phyloP scores from a whole-genome alignment of 257 asterid genomes.

The Petunia axillaris region DNA sequence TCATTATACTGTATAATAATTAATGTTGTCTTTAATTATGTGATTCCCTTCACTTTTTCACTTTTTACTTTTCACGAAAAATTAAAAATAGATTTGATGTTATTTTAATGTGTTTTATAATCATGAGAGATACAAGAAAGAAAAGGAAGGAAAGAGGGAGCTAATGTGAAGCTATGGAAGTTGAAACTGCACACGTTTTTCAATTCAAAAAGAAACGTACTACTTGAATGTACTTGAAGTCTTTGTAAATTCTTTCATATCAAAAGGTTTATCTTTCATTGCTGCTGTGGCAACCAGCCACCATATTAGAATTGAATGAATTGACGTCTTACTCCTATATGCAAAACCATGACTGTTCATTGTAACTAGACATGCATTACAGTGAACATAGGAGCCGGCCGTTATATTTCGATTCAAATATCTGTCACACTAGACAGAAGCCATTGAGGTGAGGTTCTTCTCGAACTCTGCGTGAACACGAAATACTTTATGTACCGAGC shows the following conservation, averaged over 20 bases:
- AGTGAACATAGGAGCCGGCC: too few species aligned
- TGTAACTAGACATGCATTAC: too few species aligned
- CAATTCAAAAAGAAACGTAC: background rate
- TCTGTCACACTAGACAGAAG: too few species aligned
- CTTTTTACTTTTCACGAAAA: background rate
- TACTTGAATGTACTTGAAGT: slow-evolving; percentile 16
- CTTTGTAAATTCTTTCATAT: background rate
- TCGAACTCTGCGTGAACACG: too few species aligned
- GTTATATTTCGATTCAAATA: too few species aligned
- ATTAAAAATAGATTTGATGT: background rate
- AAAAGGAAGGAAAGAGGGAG: background rate
- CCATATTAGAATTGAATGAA: too few species aligned
- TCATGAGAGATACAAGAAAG: background rate
- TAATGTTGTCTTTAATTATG: slow-evolving; percentile 1
- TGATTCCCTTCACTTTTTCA: background rate
- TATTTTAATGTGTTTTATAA: background rate
- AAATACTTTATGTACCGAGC: too few species aligned
- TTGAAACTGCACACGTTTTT: background rate
- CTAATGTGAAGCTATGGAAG: background rate
- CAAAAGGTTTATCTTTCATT: background rate
- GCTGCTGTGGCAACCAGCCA: background rate
- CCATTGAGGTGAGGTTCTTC: too few species aligned
- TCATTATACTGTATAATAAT: background rate
- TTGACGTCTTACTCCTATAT: too few species aligned
- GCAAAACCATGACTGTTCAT: too few species aligned